phyloP scores from a whole-genome alignment of 768 basidiomycete species.

The Pilatotrama ljubarskyi region DNA sequence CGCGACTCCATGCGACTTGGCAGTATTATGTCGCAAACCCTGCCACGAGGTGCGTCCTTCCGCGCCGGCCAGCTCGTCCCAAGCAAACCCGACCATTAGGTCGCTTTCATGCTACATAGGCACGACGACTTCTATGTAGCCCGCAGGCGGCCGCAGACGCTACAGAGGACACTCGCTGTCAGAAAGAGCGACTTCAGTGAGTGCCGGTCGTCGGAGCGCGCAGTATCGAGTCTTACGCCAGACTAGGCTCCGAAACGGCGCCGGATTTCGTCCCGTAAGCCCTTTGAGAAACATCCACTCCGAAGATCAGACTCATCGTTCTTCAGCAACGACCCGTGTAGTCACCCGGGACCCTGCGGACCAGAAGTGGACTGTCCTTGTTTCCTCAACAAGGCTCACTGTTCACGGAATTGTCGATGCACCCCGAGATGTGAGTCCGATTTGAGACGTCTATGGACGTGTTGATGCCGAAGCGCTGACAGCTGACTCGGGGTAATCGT shows the following conservation, averaged over 20 bases:
- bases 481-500: background rate
- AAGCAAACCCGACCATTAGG: background rate
- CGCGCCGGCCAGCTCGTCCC: no score
- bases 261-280: background rate
- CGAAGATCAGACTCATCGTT: background rate
- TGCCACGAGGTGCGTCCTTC: conserved; percentile 52
- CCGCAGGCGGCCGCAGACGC: background rate
- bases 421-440: conserved; percentile 46
- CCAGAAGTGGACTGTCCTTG: conserved; percentile 48
- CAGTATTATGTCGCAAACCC: conserved; percentile 53
- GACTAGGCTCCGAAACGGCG: background rate
- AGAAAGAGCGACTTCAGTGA: background rate
- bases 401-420: conserved; percentile 59
- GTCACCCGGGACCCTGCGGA: conserved; percentile 57
- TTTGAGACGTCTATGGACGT: no score
- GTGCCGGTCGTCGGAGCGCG: background rate
- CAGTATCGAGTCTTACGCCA: background rate
- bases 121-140: background rate
- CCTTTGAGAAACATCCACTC: no score
- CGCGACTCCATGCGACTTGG: conserved; percentile 53
- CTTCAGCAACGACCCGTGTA: conserved; percentile 49
- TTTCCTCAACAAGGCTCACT: conserved; percentile 49
- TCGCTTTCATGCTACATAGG: conserved; percentile 1
- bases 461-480: no score
- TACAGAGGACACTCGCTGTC: background rate